Evolutionary conservation across 768 basidiomycete species (phyloP).

Genomic region (Gymnopilus junonius): DNA sequence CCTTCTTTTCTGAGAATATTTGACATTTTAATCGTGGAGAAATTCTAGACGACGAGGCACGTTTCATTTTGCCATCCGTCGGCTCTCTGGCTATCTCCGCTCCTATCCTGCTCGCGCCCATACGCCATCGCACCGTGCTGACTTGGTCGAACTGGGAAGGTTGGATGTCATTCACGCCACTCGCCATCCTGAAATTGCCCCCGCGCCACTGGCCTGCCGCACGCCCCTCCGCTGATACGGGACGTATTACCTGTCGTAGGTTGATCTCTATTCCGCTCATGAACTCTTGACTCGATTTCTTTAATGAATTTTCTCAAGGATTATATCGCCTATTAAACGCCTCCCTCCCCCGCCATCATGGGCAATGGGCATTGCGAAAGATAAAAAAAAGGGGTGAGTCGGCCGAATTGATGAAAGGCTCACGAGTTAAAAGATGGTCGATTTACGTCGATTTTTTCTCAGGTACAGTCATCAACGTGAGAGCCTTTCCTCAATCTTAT

Average conservation of each 20-base stretch:
- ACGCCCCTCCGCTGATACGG: neutral
- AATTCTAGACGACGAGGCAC: conserved; percentile 10
- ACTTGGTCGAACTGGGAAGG: neutral
- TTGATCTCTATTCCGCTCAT: neutral
- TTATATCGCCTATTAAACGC: neutral
- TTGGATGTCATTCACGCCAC: neutral
- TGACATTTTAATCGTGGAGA: neutral
- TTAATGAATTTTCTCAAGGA: neutral
- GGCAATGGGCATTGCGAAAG: neutral
- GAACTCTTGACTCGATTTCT: neutral
- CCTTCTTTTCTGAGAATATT: conserved; percentile 7
- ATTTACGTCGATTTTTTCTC: conserved; percentile 8
- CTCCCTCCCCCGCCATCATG: too few relatives aligned
- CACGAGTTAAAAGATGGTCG: conserved; percentile 11
- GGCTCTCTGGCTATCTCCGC: neutral
- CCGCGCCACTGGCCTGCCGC: conserved; percentile 2
- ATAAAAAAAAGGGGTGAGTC: conserved; percentile 1
- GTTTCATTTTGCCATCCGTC: neutral
- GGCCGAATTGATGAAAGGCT: neutral
- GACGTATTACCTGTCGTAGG: conserved; percentile 3
- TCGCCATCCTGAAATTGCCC: neutral
- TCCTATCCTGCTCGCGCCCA: conserved; percentile 5
- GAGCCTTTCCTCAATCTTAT: conserved; percentile 19
- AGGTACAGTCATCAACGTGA: conserved; percentile 9
- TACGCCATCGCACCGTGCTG: neutral